phyloP scores from a whole-genome alignment of 2,329 filamentous ascomycete species.

The Diaporthe eres region DNA sequence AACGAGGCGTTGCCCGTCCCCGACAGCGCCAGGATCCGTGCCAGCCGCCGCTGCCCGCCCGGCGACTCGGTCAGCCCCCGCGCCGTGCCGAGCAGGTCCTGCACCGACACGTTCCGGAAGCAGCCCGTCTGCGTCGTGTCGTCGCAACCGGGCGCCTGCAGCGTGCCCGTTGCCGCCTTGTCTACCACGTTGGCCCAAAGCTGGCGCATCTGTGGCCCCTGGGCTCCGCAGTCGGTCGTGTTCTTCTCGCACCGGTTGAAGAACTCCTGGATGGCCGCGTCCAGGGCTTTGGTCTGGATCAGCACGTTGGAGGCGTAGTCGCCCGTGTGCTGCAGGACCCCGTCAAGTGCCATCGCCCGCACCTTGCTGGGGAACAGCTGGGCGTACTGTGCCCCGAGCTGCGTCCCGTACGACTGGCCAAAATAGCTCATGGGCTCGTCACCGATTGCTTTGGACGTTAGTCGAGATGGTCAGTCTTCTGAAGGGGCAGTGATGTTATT shows the following conservation, averaged over 20 bases:
- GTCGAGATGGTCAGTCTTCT: too few species aligned
- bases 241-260: conserved; percentile 53
- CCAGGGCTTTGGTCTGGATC: conserved; percentile 54
- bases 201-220: conserved; percentile 48
- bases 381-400: conserved; percentile 59
- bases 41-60: conserved; percentile 43
- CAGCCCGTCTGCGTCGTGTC: conserved; percentile 53
- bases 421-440: conserved; percentile 56
- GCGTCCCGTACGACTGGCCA: conserved; percentile 61
- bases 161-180: conserved; percentile 50
- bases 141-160: conserved; percentile 54
- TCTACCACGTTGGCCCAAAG: conserved; percentile 48
- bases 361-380: conserved; percentile 59
- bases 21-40: conserved; percentile 48
- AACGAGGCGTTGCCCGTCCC: conserved; percentile 51
- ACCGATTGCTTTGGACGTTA: conserved; percentile 50
- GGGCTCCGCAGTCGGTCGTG: conserved; percentile 49
- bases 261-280: conserved; percentile 53
- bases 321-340: conserved; percentile 58
- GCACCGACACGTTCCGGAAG: conserved; percentile 47
- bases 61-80: conserved; percentile 21
- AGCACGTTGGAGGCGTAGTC: conserved; percentile 52
- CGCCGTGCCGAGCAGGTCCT: conserved; percentile 49
- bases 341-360: conserved; percentile 59
- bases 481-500: neutral